Conservation (phyloP, 2,329 filamentous ascomycete genomes). For the Diaporthe destruens region DNA sequence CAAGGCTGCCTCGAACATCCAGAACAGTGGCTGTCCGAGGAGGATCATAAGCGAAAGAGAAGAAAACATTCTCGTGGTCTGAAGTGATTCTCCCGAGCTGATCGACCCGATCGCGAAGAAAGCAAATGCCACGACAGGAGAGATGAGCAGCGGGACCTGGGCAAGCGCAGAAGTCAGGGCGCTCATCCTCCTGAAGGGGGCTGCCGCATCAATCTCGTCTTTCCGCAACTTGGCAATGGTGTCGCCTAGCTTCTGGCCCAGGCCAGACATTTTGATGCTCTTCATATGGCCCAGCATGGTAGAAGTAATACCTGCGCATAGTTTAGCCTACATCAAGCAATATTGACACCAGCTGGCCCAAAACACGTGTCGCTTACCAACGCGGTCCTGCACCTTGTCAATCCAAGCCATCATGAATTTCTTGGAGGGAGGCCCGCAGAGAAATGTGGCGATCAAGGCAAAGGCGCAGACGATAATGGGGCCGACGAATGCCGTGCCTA, state of each 20-base stretch:
- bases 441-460: constrained; percentile 1
- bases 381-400: constrained; percentile 13
- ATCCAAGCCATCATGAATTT: constrained; percentile 42
- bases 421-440: constrained; percentile 3
- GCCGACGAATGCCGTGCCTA: constrained; percentile 52
- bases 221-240: constrained; percentile 49
- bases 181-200: constrained; percentile 51
- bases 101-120: constrained; percentile 50
- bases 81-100: constrained; percentile 48
- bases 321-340: background rate
- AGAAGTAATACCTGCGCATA: constrained; percentile 2
- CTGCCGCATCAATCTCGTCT: constrained; percentile 53
- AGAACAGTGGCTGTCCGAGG: constrained; percentile 54
- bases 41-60: constrained; percentile 57
- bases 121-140: constrained; percentile 55
- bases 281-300: constrained; percentile 56
- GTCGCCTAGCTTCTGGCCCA: constrained; percentile 45
- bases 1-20: constrained; percentile 55
- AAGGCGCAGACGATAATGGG: constrained; percentile 40
- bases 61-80: constrained; percentile 55
- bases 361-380: background rate
- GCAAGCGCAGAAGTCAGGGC: constrained; percentile 53
- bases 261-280: constrained; percentile 57
- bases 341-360: background rate
- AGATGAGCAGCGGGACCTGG: constrained; percentile 50